Percentiles rank a stretch among this genome's conserved stretches.
Conservation (phyloP, 805 yeast genomes). For the Zygotorulaspora florentina region DNA sequence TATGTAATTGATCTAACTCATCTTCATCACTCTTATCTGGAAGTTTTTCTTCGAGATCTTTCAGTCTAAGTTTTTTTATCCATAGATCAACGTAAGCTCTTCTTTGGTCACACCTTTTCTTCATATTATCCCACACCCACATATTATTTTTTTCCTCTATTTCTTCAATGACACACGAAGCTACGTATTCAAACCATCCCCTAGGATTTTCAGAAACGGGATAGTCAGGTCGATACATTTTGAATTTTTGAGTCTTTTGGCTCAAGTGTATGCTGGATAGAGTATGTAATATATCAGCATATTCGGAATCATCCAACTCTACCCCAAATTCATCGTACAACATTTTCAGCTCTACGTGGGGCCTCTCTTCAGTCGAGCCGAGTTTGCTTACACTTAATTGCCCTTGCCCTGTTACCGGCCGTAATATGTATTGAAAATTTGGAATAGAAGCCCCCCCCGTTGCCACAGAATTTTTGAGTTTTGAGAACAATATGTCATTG, state of each 20-base stretch:
- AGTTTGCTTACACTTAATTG: conserved; percentile 73
- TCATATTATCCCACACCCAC: conserved; percentile 87
- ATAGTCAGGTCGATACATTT: conserved; percentile 61
- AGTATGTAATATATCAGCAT: conserved; percentile 74
- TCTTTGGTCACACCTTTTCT: conserved; percentile 67
- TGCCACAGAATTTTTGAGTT: conserved; percentile 45
- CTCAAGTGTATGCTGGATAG: conserved; percentile 79
- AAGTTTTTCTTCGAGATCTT: conserved; percentile 30
- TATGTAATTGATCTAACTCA: conserved; percentile 52
- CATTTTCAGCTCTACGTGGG: conserved; percentile 70
- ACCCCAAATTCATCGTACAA: conserved; percentile 87
- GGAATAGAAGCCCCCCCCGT: conserved; percentile 31
- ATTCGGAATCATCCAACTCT: conserved; percentile 79
- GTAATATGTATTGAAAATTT: conserved; percentile 54
- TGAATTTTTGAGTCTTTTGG: conserved; percentile 68
- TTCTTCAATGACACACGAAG: conserved; percentile 67
- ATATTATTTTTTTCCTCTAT: conserved; percentile 74
- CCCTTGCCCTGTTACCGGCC: conserved; percentile 89
- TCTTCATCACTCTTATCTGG: conserved; percentile 37
- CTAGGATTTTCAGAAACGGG: conserved; percentile 55
- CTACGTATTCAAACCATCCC: conserved; percentile 82
- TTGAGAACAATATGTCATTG: conserved; percentile 29
- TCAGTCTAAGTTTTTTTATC: conserved; percentile 49
- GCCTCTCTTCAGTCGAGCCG: conserved; percentile 63
- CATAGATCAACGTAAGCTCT: conserved; percentile 62